Percentiles rank a stretch among this genome's conserved stretches.
Evolutionary conservation across 1,284 basidiomycete species (phyloP).

Genomic region (Wolfiporia cocos): DNA sequence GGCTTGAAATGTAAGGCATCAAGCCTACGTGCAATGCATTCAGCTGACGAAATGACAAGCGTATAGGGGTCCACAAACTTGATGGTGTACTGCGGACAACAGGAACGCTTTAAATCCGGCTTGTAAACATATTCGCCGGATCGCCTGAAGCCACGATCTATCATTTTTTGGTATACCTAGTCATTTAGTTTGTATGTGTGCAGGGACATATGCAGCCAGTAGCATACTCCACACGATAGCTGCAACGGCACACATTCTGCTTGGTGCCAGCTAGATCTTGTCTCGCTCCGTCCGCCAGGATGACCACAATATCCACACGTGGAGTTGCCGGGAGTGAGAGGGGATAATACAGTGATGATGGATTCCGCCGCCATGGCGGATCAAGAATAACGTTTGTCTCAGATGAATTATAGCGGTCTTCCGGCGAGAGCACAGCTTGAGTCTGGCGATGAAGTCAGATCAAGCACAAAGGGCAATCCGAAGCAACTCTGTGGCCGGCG

Average conservation of each 20-base stretch:
- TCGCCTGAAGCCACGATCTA: constrained; percentile 87
- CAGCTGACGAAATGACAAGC: not conserved
- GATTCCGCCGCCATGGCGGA: not conserved
- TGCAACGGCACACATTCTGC: constrained; percentile 30
- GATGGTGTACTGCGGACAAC: constrained; percentile 93
- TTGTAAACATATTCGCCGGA: constrained; percentile 82
- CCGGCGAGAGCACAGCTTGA: too few relatives aligned
- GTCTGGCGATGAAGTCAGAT: too few relatives aligned
- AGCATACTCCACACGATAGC: constrained; percentile 46
- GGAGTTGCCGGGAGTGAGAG: constrained; percentile 17
- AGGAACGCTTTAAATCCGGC: constrained; percentile 76
- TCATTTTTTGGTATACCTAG: constrained; percentile 75
- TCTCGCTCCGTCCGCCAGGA: constrained; percentile 29
- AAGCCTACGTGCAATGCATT: too few relatives aligned
- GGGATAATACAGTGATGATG: constrained; percentile 16
- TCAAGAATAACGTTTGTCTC: too few relatives aligned
- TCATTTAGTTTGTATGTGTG: too few relatives aligned
- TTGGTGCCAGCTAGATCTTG: constrained; percentile 28
- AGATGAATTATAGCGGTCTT: too few relatives aligned
- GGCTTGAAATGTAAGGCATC: constrained; percentile 68
- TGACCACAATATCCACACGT: constrained; percentile 39
- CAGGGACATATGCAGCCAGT: not conserved
- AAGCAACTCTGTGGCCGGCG: too few relatives aligned
- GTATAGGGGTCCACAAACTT: constrained; percentile 36
- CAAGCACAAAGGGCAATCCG: too few relatives aligned